These are phyloP conservation scores for Allomyces macrogynus DNA, from an alignment of 192 early-diverging fungal species.

Conservation along the genomic window DNA sequence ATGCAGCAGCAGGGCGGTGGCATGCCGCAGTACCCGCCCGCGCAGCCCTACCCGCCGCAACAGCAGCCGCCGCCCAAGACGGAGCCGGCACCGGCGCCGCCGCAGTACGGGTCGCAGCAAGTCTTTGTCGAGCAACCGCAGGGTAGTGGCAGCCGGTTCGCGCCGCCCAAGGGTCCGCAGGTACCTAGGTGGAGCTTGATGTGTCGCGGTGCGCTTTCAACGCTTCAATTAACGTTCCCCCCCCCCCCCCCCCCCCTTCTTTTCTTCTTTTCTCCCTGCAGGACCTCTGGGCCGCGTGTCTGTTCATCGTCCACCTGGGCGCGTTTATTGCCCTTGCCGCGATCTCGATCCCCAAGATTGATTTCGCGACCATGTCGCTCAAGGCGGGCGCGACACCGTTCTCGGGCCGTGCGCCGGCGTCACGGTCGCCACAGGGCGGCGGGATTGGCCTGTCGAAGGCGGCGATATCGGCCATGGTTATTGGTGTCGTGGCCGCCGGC, in stretches of 20 bases:
- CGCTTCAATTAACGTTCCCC: too few relatives aligned
- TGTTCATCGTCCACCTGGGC: conserved; percentile 30
- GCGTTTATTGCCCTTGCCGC: conserved; percentile 31
- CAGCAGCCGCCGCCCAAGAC: not conserved
- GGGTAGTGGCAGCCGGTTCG: not conserved
- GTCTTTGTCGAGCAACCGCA: not conserved
- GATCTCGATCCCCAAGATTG: conserved; percentile 12
- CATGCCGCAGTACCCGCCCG: not conserved
- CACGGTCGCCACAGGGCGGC: conserved; percentile 3
- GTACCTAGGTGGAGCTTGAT: too few relatives aligned
- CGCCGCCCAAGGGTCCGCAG: not conserved
- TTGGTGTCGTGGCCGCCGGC: not conserved
- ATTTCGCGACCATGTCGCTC: conserved; percentile 1
- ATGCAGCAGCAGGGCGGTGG: not conserved
- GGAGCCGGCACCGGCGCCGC: not conserved
- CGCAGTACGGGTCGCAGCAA: not conserved
- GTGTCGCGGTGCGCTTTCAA: too few relatives aligned
- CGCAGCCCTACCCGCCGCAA: not conserved
- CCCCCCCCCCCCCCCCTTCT: too few relatives aligned
- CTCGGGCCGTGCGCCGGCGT: conserved; percentile 11
- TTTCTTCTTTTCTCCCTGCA: conserved; percentile 5
- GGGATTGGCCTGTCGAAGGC: conserved; percentile 7
- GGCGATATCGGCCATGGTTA: not conserved
- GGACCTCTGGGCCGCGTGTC: conserved; percentile 53
- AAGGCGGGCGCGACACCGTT: conserved; percentile 4